phyloP scores from a whole-genome alignment of 257 asterid species.

The Knoxia roxburghii region DNA sequence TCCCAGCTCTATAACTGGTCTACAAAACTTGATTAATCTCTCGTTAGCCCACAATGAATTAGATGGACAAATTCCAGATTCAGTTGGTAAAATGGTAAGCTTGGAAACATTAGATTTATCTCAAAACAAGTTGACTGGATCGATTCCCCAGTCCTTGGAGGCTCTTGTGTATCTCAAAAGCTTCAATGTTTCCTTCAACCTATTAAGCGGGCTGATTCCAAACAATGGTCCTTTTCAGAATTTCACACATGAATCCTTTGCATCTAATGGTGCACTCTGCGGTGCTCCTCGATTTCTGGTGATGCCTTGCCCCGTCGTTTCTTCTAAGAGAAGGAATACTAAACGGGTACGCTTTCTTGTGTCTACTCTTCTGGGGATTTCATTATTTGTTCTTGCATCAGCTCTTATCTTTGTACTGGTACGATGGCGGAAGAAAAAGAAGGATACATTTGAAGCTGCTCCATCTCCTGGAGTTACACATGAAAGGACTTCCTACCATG shows the following conservation, averaged over 20 bases:
- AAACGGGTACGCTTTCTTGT: no score
- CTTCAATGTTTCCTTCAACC: slow-evolving; percentile 7
- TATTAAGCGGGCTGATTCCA: background rate
- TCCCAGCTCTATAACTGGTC: background rate
- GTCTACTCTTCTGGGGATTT: background rate
- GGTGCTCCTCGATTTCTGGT: background rate
- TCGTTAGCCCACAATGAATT: slow-evolving; percentile 2
- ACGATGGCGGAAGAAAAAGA: background rate
- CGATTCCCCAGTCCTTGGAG: slow-evolving; percentile 4
- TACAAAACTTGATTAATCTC: background rate
- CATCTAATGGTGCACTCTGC: slow-evolving; percentile 2
- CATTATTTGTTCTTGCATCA: background rate
- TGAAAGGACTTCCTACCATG: slow-evolving; percentile 10
- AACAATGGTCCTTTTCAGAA: background rate
- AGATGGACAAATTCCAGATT: slow-evolving; percentile 11
- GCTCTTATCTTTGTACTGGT: background rate
- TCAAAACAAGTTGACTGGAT: slow-evolving; percentile 2
- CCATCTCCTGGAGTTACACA: background rate
- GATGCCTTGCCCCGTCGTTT: background rate
- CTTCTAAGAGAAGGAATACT: no score
- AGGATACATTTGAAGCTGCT: background rate
- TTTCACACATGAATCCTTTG: background rate
- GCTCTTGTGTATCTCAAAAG: background rate
- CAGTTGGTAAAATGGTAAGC: slow-evolving; percentile 1
- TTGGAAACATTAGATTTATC: slow-evolving; percentile 13